phyloP scores from a whole-genome alignment of 768 basidiomycete genomes.

The Termitomyces eurrhizus region DNA sequence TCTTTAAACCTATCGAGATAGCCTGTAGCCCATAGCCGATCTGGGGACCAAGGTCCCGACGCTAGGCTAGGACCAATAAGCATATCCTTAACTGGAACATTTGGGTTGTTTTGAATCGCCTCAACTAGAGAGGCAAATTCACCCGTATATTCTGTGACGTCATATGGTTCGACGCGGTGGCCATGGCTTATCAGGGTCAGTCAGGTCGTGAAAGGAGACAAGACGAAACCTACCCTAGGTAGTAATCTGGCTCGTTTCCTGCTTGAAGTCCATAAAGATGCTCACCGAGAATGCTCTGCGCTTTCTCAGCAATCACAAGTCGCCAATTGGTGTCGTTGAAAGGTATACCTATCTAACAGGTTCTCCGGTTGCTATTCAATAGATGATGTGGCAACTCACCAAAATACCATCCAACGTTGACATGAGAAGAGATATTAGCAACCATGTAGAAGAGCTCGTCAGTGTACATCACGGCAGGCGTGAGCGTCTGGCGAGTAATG shows the following conservation, averaged over 20 bases:
- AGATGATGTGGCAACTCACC: slow-evolving; percentile 26
- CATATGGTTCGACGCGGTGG: slow-evolving; percentile 22
- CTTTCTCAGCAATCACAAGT: slow-evolving; percentile 51
- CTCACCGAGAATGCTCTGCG: slow-evolving; percentile 59
- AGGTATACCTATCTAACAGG: slow-evolving; percentile 36
- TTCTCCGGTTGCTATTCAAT: background rate
- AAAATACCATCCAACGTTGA: slow-evolving; percentile 63
- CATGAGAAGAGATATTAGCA: slow-evolving; percentile 50
- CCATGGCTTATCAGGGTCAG: slow-evolving; percentile 14
- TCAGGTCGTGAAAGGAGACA: background rate
- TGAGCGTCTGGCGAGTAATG: slow-evolving; percentile 41
- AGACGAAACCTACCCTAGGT: slow-evolving; percentile 29
- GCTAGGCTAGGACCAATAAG: slow-evolving; percentile 65
- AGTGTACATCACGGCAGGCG: slow-evolving; percentile 64
- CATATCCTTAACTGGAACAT: slow-evolving; percentile 31
- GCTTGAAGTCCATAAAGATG: slow-evolving; percentile 62
- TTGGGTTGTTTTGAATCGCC: slow-evolving; percentile 31
- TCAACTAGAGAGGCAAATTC: slow-evolving; percentile 44
- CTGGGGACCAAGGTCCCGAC: slow-evolving; percentile 46
- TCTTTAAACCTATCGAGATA: slow-evolving; percentile 40
- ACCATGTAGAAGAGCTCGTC: slow-evolving; percentile 65
- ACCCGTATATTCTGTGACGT: slow-evolving; percentile 37
- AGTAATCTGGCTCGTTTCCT: slow-evolving; percentile 81
- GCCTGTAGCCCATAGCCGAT: slow-evolving; percentile 46
- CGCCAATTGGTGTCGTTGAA: slow-evolving; percentile 66